Percentiles rank a stretch among this genome's conserved stretches.
These are phyloP conservation scores for Epichloe baconii DNA, from an alignment of 2,329 filamentous ascomycete species.

Conservation along the genomic window DNA sequence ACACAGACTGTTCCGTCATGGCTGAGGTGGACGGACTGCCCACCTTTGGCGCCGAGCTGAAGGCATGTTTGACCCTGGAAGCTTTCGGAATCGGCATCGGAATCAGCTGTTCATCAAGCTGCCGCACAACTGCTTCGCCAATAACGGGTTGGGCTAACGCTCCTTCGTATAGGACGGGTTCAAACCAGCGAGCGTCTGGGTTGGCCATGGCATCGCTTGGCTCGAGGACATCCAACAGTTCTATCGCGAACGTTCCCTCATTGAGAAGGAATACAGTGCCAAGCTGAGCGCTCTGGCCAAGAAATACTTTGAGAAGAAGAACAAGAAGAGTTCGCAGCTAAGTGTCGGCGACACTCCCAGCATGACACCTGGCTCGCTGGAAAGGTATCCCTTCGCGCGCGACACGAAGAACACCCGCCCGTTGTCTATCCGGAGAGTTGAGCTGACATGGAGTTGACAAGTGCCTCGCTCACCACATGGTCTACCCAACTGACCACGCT, in stretches of 20 bases:
- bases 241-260: conserved; percentile 84
- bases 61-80: conserved; percentile 41
- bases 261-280: conserved; percentile 92
- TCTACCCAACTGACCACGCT: conserved; percentile 83
- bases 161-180: conserved; percentile 64
- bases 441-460: conserved; percentile 16
- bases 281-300: conserved; percentile 81
- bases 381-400: conserved; percentile 45
- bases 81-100: background rate
- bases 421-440: background rate
- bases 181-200: conserved; percentile 89
- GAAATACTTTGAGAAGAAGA: conserved; percentile 96
- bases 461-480: conserved; percentile 95
- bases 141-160: background rate
- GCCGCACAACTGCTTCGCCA: background rate
- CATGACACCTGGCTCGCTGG: conserved; percentile 88
- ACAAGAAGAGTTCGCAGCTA: conserved; percentile 71
- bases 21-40: conserved; percentile 70
- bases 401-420: background rate
- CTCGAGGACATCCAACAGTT: conserved; percentile 95
- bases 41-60: conserved; percentile 86
- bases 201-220: conserved; percentile 79
- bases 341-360: conserved; percentile 89
- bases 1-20: conserved; percentile 36
- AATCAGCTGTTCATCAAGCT: background rate